Evolutionary conservation across 179 eudicot genomes (phyloP), one percentile per base, ranked within the genome.

Genomic region (Silene noctiflora): DNA sequence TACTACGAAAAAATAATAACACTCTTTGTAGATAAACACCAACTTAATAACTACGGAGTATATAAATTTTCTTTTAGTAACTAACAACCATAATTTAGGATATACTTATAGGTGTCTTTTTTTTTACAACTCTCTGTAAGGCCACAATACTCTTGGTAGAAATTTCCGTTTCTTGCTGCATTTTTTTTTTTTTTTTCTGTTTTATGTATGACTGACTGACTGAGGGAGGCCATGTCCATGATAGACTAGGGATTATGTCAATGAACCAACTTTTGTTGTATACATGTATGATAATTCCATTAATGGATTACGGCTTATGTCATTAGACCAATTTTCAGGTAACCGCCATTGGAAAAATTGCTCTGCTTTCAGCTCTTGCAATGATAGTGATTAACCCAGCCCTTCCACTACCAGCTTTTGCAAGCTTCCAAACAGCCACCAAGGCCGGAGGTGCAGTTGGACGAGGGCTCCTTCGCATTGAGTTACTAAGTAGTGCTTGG

Each of bases 401-500:
- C 72, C 55, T 88, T 42, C 88, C 89, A 17, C 79, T 82, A 12
- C 99, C 99, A 29, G 99, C 99, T 73, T 81, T 91, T 19, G 99
- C 99, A 48, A 85, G 88, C 83, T 84, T 94, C 71, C 94, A 83
- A 75, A 67, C 84, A 0, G 89, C 85, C 63, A 81, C 88, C 53
- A 74, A 78, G 51, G 55, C 90, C 0, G 88, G 89, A 56, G 83
- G 85, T 64, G 83, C 86, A 10, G 83, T 82, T 12, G 91, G 87
- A 3, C 78, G 66, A 64, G 81, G 86, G 22, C 77, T 91, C 39
- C 61, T 88, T 62, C 90, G 89, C 12, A 85, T 86, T 1, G 99
- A 95, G 81, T 20, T 95, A 21, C 85, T 95, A 21, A 91, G 80
- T 55, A 92, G 99, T 76, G 99, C 97, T 10, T 95, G 99, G 99